Base-by-base conservation (phyloP, 352 stramenopile species). In the Pythium apleroticum region DNA sequence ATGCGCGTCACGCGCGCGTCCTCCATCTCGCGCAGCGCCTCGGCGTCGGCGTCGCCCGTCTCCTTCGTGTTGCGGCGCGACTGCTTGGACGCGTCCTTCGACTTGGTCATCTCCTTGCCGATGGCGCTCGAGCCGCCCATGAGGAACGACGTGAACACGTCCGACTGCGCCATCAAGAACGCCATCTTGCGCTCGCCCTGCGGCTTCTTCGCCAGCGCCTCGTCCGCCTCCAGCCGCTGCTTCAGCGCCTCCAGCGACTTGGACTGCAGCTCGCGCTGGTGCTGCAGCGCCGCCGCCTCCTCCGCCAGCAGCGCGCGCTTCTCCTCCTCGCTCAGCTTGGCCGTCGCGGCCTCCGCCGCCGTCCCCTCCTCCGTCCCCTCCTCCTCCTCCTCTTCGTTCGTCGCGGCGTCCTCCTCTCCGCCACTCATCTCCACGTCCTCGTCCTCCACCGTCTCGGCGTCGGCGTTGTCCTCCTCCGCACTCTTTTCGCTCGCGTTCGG, bases 81-180 rank as follows among this genome's bases (percentile, higher is more conserved):
- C 50, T 78, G 46, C 65, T 62, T 77, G 9, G 76, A 50, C 41
- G 19, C 66, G 10, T 48, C 52, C 30, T 68, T 74, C 17, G 68
- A 72, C 37, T 84, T 80, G 15, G 75, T 75, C 85, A 95, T 93
- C 27, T 89, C 85, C 59, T 90, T 90, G 9, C 87, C 87, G 8
- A 95, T 63, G 4, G 85, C 59, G 43, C 81, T 93, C 7, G 77
- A 89, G 3, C 87, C 87, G 55, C 87, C 87, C 87, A 95, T 95
- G 22, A 95, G 67, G 52, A 95, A 95, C 45, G 78, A 90, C 67
- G 87, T 95, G 65, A 95, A 95, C 15, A 95, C 87, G 63, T 95
- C 85, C 50, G 87, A 95, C 70, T 84, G 87, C 3, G 87, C 87
- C 87, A 95, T 95, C n/a, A 95, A 71, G 61, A 95, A 95, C 41